phyloP scores from a whole-genome alignment of 495 filamentous ascomycete genomes.

The Entonaema liquescens region DNA sequence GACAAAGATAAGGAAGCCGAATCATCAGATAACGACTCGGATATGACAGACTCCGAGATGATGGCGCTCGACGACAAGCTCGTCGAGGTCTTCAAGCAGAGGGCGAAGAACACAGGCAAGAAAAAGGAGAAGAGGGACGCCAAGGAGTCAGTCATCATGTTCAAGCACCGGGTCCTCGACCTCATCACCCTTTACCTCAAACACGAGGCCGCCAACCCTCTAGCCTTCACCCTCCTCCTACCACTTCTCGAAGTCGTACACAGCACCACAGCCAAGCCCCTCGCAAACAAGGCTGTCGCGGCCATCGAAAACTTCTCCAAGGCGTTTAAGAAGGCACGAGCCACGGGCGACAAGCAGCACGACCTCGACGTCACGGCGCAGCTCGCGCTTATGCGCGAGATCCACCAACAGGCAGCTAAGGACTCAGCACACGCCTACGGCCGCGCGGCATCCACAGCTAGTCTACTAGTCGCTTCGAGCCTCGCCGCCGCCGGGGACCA shows the following conservation, averaged over 20 bases:
- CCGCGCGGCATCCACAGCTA: constrained; percentile 58
- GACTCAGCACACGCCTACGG: constrained; percentile 61
- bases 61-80: constrained; percentile 84
- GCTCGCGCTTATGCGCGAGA: constrained; percentile 66
- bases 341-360: constrained; percentile 32
- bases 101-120: constrained; percentile 63
- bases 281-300: constrained; percentile 74
- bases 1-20: constrained; percentile 63
- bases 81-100: constrained; percentile 81
- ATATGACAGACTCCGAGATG: constrained; percentile 97
- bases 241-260: constrained; percentile 61
- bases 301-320: constrained; percentile 77
- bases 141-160: constrained; percentile 88
- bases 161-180: constrained; percentile 93
- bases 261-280: constrained; percentile 71
- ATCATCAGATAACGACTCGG: constrained; percentile 66
- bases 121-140: constrained; percentile 86
- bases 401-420: constrained; percentile 77
- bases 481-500: constrained; percentile 48
- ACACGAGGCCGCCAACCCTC: constrained; percentile 71
- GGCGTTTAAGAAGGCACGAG: constrained; percentile 66
- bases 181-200: constrained; percentile 87
- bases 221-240: constrained; percentile 73
- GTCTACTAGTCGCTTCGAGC: constrained; percentile 57
- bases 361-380: constrained; percentile 49